A percentile compares a stretch with the other conserved stretches of the same genome.
phyloP scores from a whole-genome alignment of 1,139 yeast species.

The Sugiyamaella novakii region DNA sequence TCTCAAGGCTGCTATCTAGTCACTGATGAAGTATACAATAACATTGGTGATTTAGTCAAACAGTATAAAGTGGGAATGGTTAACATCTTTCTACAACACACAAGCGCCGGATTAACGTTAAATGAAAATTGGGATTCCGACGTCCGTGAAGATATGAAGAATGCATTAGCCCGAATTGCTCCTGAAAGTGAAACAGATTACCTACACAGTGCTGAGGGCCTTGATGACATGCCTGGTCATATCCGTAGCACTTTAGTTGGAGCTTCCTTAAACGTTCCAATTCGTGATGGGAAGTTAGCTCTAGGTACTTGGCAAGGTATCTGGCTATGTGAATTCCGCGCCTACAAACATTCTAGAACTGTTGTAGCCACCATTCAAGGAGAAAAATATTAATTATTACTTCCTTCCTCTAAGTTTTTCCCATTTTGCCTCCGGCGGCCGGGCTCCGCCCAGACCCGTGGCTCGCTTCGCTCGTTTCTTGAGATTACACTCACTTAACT shows the following conservation, averaged over 20 bases:
- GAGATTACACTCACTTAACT: no score
- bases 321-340: constrained; percentile 72
- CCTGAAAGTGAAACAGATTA: constrained; percentile 65
- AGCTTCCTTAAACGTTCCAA: constrained; percentile 66
- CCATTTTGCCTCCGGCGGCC: background rate
- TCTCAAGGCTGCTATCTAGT: constrained; percentile 70
- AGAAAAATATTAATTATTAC: constrained; percentile 31
- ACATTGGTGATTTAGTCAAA: constrained; percentile 58
- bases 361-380: constrained; percentile 79
- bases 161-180: constrained; percentile 62
- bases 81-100: constrained; percentile 72
- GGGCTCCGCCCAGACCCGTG: constrained; percentile 7
- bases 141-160: constrained; percentile 68
- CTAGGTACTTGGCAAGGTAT: constrained; percentile 88
- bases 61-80: constrained; percentile 64
- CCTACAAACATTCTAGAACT: constrained; percentile 61
- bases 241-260: constrained; percentile 69
- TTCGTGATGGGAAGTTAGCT: constrained; percentile 64
- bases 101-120: constrained; percentile 73
- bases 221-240: constrained; percentile 86
- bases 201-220: constrained; percentile 70
- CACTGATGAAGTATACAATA: constrained; percentile 60
- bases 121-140: constrained; percentile 83
- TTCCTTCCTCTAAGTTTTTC: background rate
- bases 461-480: constrained; percentile 5